Evolutionary conservation across 2,329 filamentous ascomycete genomes (phyloP), one percentile per base, ranked within the genome.

Genomic region (Aureobasidium sp.): DNA sequence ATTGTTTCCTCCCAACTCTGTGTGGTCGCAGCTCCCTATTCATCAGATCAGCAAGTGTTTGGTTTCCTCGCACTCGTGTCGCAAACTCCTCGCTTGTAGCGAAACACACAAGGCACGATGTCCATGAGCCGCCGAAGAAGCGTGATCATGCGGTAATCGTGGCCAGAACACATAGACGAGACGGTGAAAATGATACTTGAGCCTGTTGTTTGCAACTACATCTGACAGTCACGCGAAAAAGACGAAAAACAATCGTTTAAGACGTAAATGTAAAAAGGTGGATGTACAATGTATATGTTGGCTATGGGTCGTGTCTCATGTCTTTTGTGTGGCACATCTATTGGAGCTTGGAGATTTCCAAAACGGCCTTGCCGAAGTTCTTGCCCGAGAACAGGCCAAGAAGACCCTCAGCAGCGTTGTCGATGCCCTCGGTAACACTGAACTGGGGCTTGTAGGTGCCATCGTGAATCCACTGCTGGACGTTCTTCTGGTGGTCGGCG

Each of bases 361-460:
- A 69, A 23, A 94, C 82, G 17, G 89, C 88, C 82, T 95, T 95
- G 66, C 90, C 90, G 74, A 91, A 89, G 77, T 95, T 95, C 74
- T 88, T 81, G 50, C 90, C 90, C 68, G 82, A 72, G 59, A 94
- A 79, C 78, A 95, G 85, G 13, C 84, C 88, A 13, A 93, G 74
- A 62, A 95, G 79, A 0, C 87, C 90, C 60, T 91, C 82, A 6
- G 84, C 77, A 0, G 86, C 86, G 63, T 89, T 85, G 63, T 95
- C 90, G 62, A 95, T 91, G 21, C 90, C 89, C 58, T 86, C 79
- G 0, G 86, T 90, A 61, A 88, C 76, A 67, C 81, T 77, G 63
- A 87, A 78, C 74, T 86, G 84, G 53, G 84, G 81, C 78, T 88
- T 88, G 77, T 95, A 82, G 5, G 79, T 84, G 13, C 88, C 89